Evolutionary conservation across 106 monocot genomes (phyloP), one percentile per base, ranked within the genome.

Genomic region (Gastrodia elata): DNA sequence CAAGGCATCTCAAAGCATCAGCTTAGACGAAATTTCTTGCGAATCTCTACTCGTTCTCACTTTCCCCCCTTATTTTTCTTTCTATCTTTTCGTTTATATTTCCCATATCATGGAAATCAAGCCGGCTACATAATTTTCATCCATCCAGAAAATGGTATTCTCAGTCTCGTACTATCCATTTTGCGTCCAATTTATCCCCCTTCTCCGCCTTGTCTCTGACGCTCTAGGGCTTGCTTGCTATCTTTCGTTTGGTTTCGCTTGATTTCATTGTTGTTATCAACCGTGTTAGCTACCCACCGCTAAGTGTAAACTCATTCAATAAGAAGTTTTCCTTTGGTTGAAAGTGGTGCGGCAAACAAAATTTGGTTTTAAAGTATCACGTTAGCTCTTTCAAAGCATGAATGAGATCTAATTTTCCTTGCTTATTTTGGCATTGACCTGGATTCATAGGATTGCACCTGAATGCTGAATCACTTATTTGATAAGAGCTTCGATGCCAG

Each of bases 381-480:
- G 15, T 24, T 13, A 69, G 69, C 69, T 69, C 69, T 69, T 69
- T 40, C 40, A 26, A 69, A 69, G 26, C 69, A 69, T 22, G 69
- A 40, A 40, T 69, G 69, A 40, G 69, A 69, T 40, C 40, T 69
- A 39, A 69, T 2, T 14, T 69, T 69, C 18, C 39, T 40, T 4
- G 1, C 22, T 9, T 69, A 6, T 26, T 39, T 39, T 11, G 25
- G 27, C 32, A 46, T 79, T 26, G 77, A 73, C 10, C 34, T 73
- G 16, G 77, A 77, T 24, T 74, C 76, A 1, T 64, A 30, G 27
- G 57, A 32, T 37, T 42, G 77, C n/a, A 32, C 48, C 43, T 33
- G 15, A 25, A 48, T 77, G 58, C 70, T 87, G 36, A 59, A 73
- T 56, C 73, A 72, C 30, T 26, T 87, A 22, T 87, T 74, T 65